A percentile compares a stretch with the other conserved stretches of the same genome.
phyloP scores from a whole-genome alignment of 371 early-diverging fungal species.

The Nematocida ausubeli region DNA sequence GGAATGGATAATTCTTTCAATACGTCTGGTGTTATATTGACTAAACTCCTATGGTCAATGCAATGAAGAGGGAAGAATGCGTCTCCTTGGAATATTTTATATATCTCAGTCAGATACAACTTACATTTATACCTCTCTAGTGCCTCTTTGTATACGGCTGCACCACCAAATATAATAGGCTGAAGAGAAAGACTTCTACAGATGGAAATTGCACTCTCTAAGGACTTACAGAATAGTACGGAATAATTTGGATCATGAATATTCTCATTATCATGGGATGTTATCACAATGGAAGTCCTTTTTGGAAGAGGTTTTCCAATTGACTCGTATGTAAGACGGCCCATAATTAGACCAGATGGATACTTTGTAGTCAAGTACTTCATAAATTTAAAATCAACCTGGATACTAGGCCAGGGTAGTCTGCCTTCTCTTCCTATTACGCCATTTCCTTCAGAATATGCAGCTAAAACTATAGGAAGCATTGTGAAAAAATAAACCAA shows the following conservation, averaged over 20 bases:
- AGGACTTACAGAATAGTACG: neutral
- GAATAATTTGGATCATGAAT: neutral
- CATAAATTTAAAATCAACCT: conserved; percentile 39
- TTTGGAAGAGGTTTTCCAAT: conserved; percentile 52
- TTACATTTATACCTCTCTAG: conserved; percentile 16
- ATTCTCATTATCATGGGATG: neutral
- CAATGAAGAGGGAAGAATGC: conserved; percentile 37
- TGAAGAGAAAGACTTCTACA: conserved; percentile 12
- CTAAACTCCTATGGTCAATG: neutral
- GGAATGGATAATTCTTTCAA: neutral
- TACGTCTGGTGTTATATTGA: conserved; percentile 27
- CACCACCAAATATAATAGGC: conserved; percentile 54
- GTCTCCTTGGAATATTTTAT: conserved; percentile 33
- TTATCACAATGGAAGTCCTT: conserved; percentile 37
- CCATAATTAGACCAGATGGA: conserved; percentile 53
- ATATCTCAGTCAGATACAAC: conserved; percentile 31
- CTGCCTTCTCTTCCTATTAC: conserved; percentile 25
- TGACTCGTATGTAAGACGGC: conserved; percentile 50
- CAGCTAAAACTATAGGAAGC: neutral
- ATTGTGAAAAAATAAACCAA: conserved; percentile 24
- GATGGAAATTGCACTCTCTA: conserved; percentile 25
- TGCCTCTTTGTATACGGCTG: conserved; percentile 16
- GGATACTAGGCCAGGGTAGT: conserved; percentile 40
- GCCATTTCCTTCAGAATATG: neutral
- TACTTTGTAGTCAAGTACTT: conserved; percentile 28